Conservation (phyloP, 75 land plant genomes). For the Cupressus sempervirens region DNA sequence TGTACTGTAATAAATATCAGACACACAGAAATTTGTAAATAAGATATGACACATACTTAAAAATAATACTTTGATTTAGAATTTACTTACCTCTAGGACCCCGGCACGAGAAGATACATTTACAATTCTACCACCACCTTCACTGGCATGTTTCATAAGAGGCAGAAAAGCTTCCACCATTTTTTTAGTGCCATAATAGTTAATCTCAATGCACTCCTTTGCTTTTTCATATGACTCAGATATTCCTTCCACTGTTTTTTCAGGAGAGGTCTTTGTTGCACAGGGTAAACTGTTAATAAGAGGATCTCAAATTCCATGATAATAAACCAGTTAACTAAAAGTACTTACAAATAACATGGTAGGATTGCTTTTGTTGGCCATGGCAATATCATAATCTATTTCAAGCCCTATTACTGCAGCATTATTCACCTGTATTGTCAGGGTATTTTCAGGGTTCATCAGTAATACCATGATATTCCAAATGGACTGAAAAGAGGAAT, state of each 20-base stretch:
- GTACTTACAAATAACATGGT: not conserved
- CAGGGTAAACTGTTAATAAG: not conserved
- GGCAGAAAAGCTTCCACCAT: not conserved
- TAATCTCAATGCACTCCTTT: not conserved
- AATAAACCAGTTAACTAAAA: not conserved
- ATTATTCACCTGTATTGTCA: not conserved
- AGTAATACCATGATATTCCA: not conserved
- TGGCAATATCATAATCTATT: not conserved
- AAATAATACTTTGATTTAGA: not conserved
- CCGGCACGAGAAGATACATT: not conserved
- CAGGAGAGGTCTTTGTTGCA: not conserved
- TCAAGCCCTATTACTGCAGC: not conserved
- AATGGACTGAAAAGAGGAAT: not conserved
- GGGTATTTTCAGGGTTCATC: not conserved
- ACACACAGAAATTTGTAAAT: not conserved
- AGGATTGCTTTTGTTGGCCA: not conserved
- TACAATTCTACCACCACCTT: not conserved
- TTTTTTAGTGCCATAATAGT: not conserved
- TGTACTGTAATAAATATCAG: conserved; percentile 13
- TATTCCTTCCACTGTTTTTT: not conserved
- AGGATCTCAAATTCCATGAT: not conserved
- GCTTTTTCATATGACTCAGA: not conserved
- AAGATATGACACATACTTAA: no score
- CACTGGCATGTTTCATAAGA: not conserved
- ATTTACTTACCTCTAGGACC: not conserved